Conservation (phyloP, 176 grass and related monocot species). For the Themeda triandra region DNA sequence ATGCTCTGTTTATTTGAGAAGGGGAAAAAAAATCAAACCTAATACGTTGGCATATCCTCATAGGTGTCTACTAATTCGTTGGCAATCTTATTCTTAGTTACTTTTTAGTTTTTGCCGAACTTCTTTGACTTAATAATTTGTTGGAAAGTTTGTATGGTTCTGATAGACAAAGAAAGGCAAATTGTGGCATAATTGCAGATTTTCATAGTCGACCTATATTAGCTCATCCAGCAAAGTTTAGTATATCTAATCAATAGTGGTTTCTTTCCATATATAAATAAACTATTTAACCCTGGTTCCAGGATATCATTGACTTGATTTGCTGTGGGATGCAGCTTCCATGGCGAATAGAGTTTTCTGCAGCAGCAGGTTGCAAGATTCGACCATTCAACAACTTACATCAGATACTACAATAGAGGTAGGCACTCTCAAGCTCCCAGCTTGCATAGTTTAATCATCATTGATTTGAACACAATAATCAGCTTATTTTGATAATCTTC, state of each 20-base stretch:
- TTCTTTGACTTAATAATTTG: background rate
- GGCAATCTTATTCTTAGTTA: background rate
- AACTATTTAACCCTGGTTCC: slow-evolving; percentile 65
- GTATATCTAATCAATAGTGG: background rate
- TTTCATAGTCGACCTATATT: background rate
- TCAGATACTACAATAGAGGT: slow-evolving; percentile 94
- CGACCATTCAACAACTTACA: slow-evolving; percentile 55
- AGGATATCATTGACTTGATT: slow-evolving; percentile 95
- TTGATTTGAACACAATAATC: background rate
- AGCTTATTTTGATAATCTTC: slow-evolving; percentile 24
- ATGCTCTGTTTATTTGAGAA: background rate
- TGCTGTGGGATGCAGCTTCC: slow-evolving; percentile 97
- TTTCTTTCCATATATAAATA: slow-evolving; percentile 19
- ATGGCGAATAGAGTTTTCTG: slow-evolving; percentile 97
- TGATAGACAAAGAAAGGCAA: background rate
- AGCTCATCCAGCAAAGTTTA: background rate
- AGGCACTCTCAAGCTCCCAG: background rate
- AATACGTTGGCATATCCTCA: background rate
- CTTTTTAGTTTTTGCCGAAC: background rate
- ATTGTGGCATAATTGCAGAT: background rate
- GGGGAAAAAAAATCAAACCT: background rate
- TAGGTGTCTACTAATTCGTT: background rate
- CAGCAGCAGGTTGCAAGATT: slow-evolving; percentile 40
- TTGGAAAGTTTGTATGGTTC: background rate
- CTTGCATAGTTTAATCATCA: background rate